Evolutionary conservation across 75 land plant genomes (phyloP).

Genomic region (Cunninghamia lanceolata): DNA sequence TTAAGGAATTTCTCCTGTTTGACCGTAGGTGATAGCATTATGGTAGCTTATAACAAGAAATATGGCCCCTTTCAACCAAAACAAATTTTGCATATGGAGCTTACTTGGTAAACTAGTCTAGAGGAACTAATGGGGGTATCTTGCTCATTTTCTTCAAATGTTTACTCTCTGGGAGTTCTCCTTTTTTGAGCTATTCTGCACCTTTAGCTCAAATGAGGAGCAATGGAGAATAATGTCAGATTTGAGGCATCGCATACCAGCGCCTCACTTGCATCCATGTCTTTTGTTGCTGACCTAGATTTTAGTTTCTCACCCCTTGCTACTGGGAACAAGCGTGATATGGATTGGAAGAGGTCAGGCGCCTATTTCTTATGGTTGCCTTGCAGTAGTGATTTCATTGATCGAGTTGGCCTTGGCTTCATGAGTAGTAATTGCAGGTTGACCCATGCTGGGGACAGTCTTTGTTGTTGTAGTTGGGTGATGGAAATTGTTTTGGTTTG

Average conservation of each 20-base stretch:
- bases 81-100: conserved; percentile 65
- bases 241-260: conserved; percentile 68
- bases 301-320: too few relatives aligned
- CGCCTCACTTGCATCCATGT: conserved; percentile 60
- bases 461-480: too few relatives aligned
- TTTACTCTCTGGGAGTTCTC: conserved; percentile 85
- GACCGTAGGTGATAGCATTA: conserved; percentile 86
- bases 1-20: conserved; percentile 89
- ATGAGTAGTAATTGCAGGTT: too few relatives aligned
- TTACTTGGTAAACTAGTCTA: conserved; percentile 89
- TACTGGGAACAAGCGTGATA: too few relatives aligned
- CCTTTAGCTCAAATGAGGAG: conserved; percentile 56
- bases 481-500: too few relatives aligned
- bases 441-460: too few relatives aligned
- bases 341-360: too few relatives aligned
- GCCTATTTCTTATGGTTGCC: too few relatives aligned
- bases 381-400: too few relatives aligned
- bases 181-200: conserved; percentile 83
- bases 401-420: too few relatives aligned
- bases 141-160: conserved; percentile 69
- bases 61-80: conserved; percentile 48
- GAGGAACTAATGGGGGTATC: conserved; percentile 64
- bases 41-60: conserved; percentile 82
- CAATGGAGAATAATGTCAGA: conserved; percentile 57
- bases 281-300: too few relatives aligned